Conservation (phyloP, 1,284 basidiomycete species). For the Cutaneotrichosporon sp. region DNA sequence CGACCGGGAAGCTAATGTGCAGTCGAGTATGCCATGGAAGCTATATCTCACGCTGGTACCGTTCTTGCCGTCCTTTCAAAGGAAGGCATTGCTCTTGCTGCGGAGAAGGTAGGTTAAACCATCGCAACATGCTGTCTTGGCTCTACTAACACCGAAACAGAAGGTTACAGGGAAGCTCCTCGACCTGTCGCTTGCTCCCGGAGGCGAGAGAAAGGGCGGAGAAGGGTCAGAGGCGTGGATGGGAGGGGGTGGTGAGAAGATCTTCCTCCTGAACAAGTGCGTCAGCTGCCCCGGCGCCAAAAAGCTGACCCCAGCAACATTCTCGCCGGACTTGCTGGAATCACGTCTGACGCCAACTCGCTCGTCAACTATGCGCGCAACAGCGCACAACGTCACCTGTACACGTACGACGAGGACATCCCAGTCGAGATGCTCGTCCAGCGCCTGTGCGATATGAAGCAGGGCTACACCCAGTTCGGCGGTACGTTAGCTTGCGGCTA, state of each 20-base stretch:
- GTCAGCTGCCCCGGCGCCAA: slow-evolving; percentile 15
- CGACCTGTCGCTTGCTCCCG: slow-evolving; percentile 82
- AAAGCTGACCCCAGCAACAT: slow-evolving; percentile 65
- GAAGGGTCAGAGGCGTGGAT: slow-evolving; percentile 56
- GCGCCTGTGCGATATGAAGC: slow-evolving; percentile 92
- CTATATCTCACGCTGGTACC: slow-evolving; percentile 93
- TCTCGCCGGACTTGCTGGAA: slow-evolving; percentile 88
- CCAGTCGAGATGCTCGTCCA: slow-evolving; percentile 95
- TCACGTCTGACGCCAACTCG: slow-evolving; percentile 96
- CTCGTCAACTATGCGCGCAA: slow-evolving; percentile 91
- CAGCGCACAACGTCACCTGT: slow-evolving; percentile 81
- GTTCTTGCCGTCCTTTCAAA: slow-evolving; percentile 91
- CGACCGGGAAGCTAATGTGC: slow-evolving; percentile 18
- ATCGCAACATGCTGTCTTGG: neutral
- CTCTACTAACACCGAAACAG: slow-evolving; percentile 32
- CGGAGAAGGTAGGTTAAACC: slow-evolving; percentile 64
- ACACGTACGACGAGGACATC: slow-evolving; percentile 93
- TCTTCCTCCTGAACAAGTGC: slow-evolving; percentile 79
- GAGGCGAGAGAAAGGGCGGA: slow-evolving; percentile 57
- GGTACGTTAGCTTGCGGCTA: slow-evolving; percentile 52
- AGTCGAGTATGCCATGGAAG: slow-evolving; percentile 99
- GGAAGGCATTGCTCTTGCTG: slow-evolving; percentile 94
- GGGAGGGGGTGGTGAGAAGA: slow-evolving; percentile 94
- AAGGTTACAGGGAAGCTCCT: slow-evolving; percentile 97
- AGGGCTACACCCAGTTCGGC: slow-evolving; percentile 97